These are phyloP conservation scores for Hygrocybe coccinea DNA, from an alignment of 768 basidiomycete species.

Conservation along the genomic window DNA sequence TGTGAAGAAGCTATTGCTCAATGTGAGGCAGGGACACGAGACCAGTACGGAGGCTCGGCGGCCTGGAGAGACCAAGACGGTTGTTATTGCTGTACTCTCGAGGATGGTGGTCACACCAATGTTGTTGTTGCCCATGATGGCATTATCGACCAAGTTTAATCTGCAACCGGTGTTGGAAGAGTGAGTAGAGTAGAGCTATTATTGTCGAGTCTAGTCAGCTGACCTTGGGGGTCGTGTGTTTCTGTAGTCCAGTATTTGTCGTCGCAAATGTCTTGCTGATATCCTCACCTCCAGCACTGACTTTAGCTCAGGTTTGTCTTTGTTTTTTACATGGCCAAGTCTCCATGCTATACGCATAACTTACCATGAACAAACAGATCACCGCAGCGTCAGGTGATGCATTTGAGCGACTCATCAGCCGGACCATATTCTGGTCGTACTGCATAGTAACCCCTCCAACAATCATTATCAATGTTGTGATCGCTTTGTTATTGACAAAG, in stretches of 20 bases:
- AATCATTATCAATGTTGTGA: constrained; percentile 71
- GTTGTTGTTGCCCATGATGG: constrained; percentile 72
- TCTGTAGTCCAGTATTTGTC: constrained; percentile 74
- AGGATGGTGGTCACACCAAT: constrained; percentile 86
- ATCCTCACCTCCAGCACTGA: constrained; percentile 69
- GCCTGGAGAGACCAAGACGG: constrained; percentile 75
- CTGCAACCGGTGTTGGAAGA: constrained; percentile 66
- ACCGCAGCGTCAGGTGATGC: constrained; percentile 80
- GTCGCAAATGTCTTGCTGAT: constrained; percentile 80
- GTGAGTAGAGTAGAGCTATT: constrained; percentile 44
- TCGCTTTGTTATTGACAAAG: constrained; percentile 62
- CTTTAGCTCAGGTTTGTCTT: constrained; percentile 46
- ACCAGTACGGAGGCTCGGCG: constrained; percentile 12
- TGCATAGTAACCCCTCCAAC: constrained; percentile 82
- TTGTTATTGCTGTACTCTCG: constrained; percentile 74
- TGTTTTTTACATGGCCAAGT: constrained; percentile 1
- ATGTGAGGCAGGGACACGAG: constrained; percentile 2
- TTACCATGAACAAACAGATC: constrained; percentile 40
- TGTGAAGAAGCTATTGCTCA: constrained; percentile 4
- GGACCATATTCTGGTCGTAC: constrained; percentile 93
- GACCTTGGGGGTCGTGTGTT: background rate
- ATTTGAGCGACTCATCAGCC: constrained; percentile 85
- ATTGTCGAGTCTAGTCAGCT: constrained; percentile 1
- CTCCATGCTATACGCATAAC: background rate
- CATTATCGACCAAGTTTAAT: constrained; percentile 53